phyloP scores from a whole-genome alignment of 345 rosid genomes.

The Citrus medica region DNA sequence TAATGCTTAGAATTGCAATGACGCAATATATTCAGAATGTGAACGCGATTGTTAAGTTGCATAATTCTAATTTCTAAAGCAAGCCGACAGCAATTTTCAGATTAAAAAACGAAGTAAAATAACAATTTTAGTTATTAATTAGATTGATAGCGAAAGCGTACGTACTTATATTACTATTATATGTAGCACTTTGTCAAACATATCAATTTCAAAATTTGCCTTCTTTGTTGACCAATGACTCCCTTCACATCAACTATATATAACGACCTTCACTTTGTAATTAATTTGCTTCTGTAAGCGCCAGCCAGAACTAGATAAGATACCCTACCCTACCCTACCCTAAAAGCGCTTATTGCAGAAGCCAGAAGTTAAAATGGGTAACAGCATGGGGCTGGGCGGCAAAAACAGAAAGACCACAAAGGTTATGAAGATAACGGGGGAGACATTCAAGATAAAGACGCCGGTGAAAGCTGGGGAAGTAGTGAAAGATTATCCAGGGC shows the following conservation, averaged over 20 bases:
- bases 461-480: constrained; percentile 83
- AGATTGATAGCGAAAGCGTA: constrained; percentile 23
- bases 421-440: constrained; percentile 86
- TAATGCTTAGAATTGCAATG: neutral
- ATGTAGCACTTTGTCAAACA: constrained; percentile 28
- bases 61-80: no score
- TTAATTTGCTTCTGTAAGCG: no score
- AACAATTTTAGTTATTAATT: neutral
- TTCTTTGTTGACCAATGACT: constrained; percentile 39
- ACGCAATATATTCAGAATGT: neutral
- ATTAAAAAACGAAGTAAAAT: no score
- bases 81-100: no score
- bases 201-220: constrained; percentile 24
- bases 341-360: neutral
- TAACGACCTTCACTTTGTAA: constrained; percentile 13
- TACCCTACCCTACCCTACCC: neutral
- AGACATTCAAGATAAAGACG: constrained; percentile 69
- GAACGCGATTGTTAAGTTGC: neutral
- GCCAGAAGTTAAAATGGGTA: constrained; percentile 51
- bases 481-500: constrained; percentile 59
- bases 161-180: neutral
- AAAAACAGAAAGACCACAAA: constrained; percentile 56
- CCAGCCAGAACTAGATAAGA: no score
- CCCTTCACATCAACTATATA: neutral
- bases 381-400: constrained; percentile 63